phyloP scores from a whole-genome alignment of 208 protist species.

The Strigomonas oncopelti region DNA sequence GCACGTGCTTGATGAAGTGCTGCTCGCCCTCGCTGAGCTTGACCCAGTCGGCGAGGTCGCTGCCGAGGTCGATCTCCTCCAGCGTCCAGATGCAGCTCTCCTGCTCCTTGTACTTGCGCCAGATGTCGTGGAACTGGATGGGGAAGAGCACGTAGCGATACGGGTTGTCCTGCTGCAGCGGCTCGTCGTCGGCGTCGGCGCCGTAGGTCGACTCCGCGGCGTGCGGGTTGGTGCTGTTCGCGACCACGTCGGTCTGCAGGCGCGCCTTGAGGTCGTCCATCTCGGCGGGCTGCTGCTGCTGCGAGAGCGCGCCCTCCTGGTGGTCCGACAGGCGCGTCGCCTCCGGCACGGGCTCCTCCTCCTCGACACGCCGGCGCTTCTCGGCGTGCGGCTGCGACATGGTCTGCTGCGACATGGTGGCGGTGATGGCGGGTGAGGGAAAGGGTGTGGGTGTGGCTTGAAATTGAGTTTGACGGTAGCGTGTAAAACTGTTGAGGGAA shows the following conservation, averaged over 20 bases:
- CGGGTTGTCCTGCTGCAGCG: conserved; percentile 94
- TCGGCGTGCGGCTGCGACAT: conserved; percentile 12
- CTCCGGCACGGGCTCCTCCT: conserved; percentile 4
- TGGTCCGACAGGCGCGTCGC: conserved; percentile 6
- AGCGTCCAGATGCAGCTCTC: conserved; percentile 97
- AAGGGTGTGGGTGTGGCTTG: background rate
- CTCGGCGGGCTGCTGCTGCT: conserved; percentile 1
- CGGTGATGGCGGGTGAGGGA: too few relatives aligned
- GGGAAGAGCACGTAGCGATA: conserved; percentile 98
- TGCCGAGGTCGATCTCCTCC: conserved; percentile 97
- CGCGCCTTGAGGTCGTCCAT: conserved; percentile 4
- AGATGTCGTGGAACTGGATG: conserved; percentile 96
- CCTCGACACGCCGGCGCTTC: conserved; percentile 19
- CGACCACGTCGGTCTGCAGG: background rate
- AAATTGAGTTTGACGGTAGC: background rate
- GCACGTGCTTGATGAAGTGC: conserved; percentile 98
- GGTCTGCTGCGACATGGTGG: background rate
- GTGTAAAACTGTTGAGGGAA: background rate
- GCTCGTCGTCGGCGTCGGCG: conserved; percentile 71
- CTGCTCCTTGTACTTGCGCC: conserved; percentile 99
- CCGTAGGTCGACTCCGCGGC: conserved; percentile 13
- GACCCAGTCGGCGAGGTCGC: conserved; percentile 95
- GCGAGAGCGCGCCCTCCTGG: background rate
- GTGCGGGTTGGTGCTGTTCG: conserved; percentile 8
- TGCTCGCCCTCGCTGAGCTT: conserved; percentile 93